Evolutionary conservation across 78 protist species (phyloP), one percentile per base, ranked within the genome.

Genomic region (Abeoforma whisleri): DNA sequence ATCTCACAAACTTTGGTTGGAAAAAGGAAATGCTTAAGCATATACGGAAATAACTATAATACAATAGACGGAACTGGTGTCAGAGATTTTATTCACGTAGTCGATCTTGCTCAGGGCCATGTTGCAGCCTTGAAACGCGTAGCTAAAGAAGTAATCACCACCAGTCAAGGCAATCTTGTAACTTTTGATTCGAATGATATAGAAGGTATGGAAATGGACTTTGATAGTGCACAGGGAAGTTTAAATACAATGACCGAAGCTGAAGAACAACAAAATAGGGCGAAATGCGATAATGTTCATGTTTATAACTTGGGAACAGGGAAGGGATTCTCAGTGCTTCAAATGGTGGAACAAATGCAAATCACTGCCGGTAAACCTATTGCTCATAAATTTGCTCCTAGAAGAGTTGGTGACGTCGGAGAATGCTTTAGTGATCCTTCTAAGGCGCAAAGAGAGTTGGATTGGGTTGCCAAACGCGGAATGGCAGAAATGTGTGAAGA

Each of bases 21-120:
- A 30, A 81, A 85, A 40, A 90, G 96, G 31, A 73, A 57, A 62
- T 1, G 71, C 22, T 73, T 98, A 73, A 87, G 40, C 57, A 92
- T 98, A 22, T 97, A 91, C 68, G 99, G 99, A 31, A 30, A 34
- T 16, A 98, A 97, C 88, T 98, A 94, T 84, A 81, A 80, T 36
- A 98, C 99, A 23, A 69, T 8, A 5, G 99, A 98, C 81, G 99
- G 99, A 34, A 95, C 99, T 16, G 96, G 99, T 68, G 97, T 97
- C 68, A 92, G 99, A 68, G 99, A 98, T 87, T 98, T 91, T 87
- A 94, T 97, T 83, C 99, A 97, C 91, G 96, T 96, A 23, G 91
- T 90, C 57, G 99, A 96, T 85, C 85, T 96, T 2, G 97, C 97
- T 1, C 36, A 74, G 62, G 98, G 96, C 0, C 98, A 96, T 89